These are phyloP conservation scores for Aquanectria penicillioides DNA, from an alignment of 2,329 filamentous ascomycete species.

Conservation along the genomic window DNA sequence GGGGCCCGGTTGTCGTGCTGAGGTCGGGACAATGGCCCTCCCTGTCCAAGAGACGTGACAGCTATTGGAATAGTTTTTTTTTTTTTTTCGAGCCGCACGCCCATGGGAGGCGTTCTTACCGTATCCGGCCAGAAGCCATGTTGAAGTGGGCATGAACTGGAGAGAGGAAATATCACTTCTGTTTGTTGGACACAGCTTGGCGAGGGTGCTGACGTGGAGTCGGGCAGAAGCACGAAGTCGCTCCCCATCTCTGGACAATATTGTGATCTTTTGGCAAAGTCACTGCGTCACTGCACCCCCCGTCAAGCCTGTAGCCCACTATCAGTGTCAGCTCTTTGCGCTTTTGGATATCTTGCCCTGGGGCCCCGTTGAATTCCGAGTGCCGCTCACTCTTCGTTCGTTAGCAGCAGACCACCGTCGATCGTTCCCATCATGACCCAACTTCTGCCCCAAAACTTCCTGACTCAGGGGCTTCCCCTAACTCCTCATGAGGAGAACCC, in stretches of 20 bases:
- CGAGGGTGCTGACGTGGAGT: conserved; percentile 27
- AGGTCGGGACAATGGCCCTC: conserved; percentile 19
- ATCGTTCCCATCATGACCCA: conserved; percentile 42
- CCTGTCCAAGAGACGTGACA: conserved; percentile 25
- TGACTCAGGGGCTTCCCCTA: conserved; percentile 36
- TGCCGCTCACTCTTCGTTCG: conserved; percentile 31
- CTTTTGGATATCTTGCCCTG: conserved; percentile 35
- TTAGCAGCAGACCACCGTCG: conserved; percentile 30
- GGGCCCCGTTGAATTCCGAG: conserved; percentile 24
- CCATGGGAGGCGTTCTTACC: conserved; percentile 13
- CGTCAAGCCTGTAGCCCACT: conserved; percentile 10
- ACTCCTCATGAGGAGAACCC: conserved; percentile 26
- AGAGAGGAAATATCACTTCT: conserved; percentile 5
- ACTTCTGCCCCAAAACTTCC: conserved; percentile 34
- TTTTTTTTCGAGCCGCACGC: conserved; percentile 23
- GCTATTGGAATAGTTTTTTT: conserved; percentile 17
- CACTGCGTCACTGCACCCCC: conserved; percentile 13
- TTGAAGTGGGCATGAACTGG: conserved; percentile 13
- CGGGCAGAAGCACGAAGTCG: conserved; percentile 18
- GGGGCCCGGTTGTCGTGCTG: conserved; percentile 16
- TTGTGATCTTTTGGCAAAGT: conserved; percentile 22
- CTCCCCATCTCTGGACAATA: conserved; percentile 23
- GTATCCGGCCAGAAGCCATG: conserved; percentile 22
- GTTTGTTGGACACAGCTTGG: conserved; percentile 27
- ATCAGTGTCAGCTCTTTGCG: conserved; percentile 3